Conservation (phyloP, 1,139 yeast genomes). For the Pichia sp. region DNA sequence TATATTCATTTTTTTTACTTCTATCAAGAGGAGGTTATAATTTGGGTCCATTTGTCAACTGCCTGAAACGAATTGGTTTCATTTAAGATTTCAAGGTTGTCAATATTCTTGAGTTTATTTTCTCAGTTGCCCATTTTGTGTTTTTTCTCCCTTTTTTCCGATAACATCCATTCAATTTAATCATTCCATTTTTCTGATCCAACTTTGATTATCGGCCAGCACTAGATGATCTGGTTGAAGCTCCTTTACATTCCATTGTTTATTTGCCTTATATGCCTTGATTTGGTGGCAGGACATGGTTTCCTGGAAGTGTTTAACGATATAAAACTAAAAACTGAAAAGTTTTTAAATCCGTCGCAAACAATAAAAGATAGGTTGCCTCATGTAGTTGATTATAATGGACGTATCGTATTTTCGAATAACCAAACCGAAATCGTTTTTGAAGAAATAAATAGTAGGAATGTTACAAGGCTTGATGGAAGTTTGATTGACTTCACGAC, state of each 20-base stretch:
- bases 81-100: constrained; percentile 8
- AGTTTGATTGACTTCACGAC: not conserved
- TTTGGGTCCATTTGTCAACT: constrained; percentile 17
- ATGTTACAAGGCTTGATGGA: not conserved
- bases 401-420: not conserved
- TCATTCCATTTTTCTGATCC: too few species aligned
- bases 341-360: not conserved
- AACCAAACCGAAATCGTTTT: not conserved
- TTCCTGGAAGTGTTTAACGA: not conserved
- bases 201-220: too few species aligned
- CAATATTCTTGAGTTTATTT: not conserved
- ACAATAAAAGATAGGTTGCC: not conserved
- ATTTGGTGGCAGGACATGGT: not conserved
- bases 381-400: not conserved
- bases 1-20: constrained; percentile 21
- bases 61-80: constrained; percentile 25
- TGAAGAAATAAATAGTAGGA: not conserved
- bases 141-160: too few species aligned
- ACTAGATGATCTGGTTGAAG: not conserved
- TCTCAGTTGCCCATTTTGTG: too few species aligned
- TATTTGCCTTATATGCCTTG: not conserved
- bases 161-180: too few species aligned
- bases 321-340: not conserved
- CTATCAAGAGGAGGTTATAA: constrained; percentile 25
- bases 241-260: not conserved